Conservation (phyloP, 2,329 filamentous ascomycete species). For the Cercospora citrullina region DNA sequence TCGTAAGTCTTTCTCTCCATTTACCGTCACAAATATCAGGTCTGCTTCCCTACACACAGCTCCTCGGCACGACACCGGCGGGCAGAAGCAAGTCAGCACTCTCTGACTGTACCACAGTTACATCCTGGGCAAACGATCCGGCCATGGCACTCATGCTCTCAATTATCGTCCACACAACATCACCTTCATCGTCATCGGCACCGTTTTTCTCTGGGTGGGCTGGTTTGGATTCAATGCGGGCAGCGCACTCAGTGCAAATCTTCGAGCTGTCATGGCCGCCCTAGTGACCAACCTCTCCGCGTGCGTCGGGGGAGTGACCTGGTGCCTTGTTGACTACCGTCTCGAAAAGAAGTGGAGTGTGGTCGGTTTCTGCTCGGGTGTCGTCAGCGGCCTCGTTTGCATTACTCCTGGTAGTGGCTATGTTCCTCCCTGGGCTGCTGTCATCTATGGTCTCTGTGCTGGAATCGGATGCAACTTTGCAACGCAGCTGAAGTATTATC, state of each 20-base stretch:
- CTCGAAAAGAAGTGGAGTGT: constrained; percentile 90
- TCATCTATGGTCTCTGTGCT: constrained; percentile 75
- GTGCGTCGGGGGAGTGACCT: constrained; percentile 80
- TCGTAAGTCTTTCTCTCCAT: not conserved
- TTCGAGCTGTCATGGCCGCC: constrained; percentile 84
- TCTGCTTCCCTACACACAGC: not conserved
- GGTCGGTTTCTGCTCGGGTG: constrained; percentile 88
- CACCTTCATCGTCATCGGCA: constrained; percentile 87
- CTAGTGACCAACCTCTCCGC: constrained; percentile 84
- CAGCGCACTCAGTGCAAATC: constrained; percentile 72
- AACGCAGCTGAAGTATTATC: constrained; percentile 84
- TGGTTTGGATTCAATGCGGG: constrained; percentile 99
- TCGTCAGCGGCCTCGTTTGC: constrained; percentile 81
- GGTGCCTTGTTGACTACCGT: constrained; percentile 86
- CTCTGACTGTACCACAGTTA: constrained; percentile 55
- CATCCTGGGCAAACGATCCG: constrained; percentile 82
- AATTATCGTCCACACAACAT: constrained; percentile 94
- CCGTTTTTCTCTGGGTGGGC: constrained; percentile 91
- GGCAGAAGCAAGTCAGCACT: not conserved
- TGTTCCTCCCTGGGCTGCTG: constrained; percentile 80
- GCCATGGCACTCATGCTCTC: constrained; percentile 81
- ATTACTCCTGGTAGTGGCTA: constrained; percentile 88
- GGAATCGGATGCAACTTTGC: constrained; percentile 82
- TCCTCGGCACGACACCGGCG: not conserved
- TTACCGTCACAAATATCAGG: not conserved